Evolutionary conservation across 306 rosid genomes (phyloP).

Genomic region (Gastrolobium villosum): DNA sequence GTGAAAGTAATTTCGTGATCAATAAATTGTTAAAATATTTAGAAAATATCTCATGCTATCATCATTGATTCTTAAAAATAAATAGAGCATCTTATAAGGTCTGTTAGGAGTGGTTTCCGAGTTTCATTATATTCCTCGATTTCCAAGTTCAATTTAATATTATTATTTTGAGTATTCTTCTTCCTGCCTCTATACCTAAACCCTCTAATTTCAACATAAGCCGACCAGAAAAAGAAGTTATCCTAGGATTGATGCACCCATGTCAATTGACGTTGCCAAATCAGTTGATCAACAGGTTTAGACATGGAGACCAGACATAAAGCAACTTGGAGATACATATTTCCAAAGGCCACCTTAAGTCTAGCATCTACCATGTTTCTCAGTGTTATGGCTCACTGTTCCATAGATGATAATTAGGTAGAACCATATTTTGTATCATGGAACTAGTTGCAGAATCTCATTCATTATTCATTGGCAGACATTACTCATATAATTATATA

Average conservation of each 20-base stretch:
- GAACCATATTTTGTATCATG: background rate
- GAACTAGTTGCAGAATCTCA: slow-evolving; percentile 3
- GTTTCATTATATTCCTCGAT: background rate
- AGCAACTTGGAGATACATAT: slow-evolving; percentile 23
- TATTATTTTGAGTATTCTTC: background rate
- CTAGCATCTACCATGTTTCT: slow-evolving; percentile 24
- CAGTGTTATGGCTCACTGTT: slow-evolving; percentile 4
- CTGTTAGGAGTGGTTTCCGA: background rate
- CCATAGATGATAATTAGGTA: slow-evolving; percentile 9
- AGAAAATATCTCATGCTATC: background rate
- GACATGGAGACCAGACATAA: slow-evolving; percentile 22
- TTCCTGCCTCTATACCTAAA: slow-evolving; percentile 4
- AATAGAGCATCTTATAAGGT: background rate
- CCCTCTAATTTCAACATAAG: slow-evolving; percentile 13
- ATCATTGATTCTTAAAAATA: background rate
- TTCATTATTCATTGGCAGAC: slow-evolving; percentile 4
- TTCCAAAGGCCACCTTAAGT: slow-evolving; percentile 5
- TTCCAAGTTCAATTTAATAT: background rate
- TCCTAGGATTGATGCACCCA: slow-evolving; percentile 31
- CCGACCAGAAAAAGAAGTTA: slow-evolving; percentile 15
- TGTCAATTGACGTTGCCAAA: slow-evolving; percentile 1
- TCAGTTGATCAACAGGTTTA: slow-evolving; percentile 4
- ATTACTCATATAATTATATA: background rate
- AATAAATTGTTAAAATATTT: slow-evolving; percentile 12
- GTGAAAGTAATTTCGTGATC: slow-evolving; percentile 31